Percentiles rank a stretch among this genome's conserved stretches.
phyloP scores from a whole-genome alignment of 192 early-diverging fungal species.

The Gryganskiella cystojenkinii region DNA sequence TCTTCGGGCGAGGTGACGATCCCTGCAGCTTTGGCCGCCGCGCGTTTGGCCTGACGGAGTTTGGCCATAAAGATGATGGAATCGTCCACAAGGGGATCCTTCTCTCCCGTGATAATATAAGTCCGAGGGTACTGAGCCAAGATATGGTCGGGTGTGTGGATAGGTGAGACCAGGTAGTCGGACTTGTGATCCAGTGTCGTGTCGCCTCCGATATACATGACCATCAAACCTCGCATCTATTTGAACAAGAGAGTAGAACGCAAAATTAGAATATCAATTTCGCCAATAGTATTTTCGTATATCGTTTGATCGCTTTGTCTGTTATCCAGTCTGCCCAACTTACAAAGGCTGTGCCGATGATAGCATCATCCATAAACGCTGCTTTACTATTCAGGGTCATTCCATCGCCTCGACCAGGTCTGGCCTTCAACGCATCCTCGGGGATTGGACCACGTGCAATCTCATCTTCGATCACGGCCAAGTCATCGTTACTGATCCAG shows the following conservation, averaged over 20 bases:
- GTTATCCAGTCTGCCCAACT: too few species aligned
- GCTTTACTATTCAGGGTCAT: conserved; percentile 81
- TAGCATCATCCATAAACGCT: conserved; percentile 88
- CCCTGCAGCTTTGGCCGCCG: conserved; percentile 14
- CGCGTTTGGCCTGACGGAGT: conserved; percentile 83
- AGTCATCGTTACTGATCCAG: conserved; percentile 78
- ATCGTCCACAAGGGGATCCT: conserved; percentile 98
- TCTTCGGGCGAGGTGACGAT: conserved; percentile 14
- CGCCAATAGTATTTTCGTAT: too few species aligned
- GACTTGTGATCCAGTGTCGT: conserved; percentile 78
- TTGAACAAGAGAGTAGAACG: conserved; percentile 5
- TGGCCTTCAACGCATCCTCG: conserved; percentile 23
- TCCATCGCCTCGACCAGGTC: conserved; percentile 58
- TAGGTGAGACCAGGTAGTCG: conserved; percentile 89
- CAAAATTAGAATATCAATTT: conserved; percentile 2
- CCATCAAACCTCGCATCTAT: conserved; percentile 75
- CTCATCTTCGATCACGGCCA: conserved; percentile 51
- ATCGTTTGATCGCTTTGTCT: too few species aligned
- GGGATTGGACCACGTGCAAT: conserved; percentile 29
- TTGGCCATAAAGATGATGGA: conserved; percentile 91
- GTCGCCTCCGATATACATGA: conserved; percentile 90
- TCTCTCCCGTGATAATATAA: conserved; percentile 93
- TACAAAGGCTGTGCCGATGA: conserved; percentile 84
- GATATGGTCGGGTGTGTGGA: conserved; percentile 85
- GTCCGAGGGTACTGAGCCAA: conserved; percentile 91